Conservation (phyloP, 768 basidiomycete genomes). For the Phylloporus sp. region DNA sequence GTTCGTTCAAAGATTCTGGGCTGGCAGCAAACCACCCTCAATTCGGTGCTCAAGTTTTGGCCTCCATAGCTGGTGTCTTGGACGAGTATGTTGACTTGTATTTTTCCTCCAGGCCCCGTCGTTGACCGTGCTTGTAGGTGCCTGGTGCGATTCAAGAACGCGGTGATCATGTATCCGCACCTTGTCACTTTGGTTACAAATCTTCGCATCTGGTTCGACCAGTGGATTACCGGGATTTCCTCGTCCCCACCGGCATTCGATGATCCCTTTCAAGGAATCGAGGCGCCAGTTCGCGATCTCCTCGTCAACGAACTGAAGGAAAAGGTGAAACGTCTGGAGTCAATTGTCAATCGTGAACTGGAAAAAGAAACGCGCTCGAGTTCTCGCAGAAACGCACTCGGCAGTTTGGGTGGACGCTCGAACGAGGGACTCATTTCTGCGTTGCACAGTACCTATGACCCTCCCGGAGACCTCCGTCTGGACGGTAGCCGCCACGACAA, state of each 20-base stretch:
- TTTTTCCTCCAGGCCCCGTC: slow-evolving; percentile 16
- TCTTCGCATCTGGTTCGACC: slow-evolving; percentile 41
- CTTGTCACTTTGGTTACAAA: slow-evolving; percentile 38
- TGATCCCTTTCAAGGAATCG: slow-evolving; percentile 35
- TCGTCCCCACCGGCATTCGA: slow-evolving; percentile 39
- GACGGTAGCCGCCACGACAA: slow-evolving; percentile 66
- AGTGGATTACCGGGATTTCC: slow-evolving; percentile 43
- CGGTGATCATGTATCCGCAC: slow-evolving; percentile 41
- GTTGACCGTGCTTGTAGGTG: slow-evolving; percentile 33
- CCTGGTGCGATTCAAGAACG: slow-evolving; percentile 55
- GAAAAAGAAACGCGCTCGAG: slow-evolving; percentile 29
- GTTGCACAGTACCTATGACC: slow-evolving; percentile 42
- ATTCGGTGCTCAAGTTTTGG: slow-evolving; percentile 40
- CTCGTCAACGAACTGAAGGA: slow-evolving; percentile 30
- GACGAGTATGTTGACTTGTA: slow-evolving; percentile 41
- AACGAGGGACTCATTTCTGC: slow-evolving; percentile 38
- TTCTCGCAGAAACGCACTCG: slow-evolving; percentile 2
- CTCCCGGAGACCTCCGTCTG: slow-evolving; percentile 46
- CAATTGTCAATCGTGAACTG: slow-evolving; percentile 51
- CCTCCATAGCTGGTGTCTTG: slow-evolving; percentile 42
- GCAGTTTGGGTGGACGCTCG: background rate
- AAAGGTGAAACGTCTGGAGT: slow-evolving; percentile 28
- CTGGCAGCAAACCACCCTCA: slow-evolving; percentile 10
- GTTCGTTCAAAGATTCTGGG: slow-evolving; percentile 32
- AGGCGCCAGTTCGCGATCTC: slow-evolving; percentile 33